Conservation (phyloP, 148 eudicot species). For the Chenopodium berlandieri region DNA sequence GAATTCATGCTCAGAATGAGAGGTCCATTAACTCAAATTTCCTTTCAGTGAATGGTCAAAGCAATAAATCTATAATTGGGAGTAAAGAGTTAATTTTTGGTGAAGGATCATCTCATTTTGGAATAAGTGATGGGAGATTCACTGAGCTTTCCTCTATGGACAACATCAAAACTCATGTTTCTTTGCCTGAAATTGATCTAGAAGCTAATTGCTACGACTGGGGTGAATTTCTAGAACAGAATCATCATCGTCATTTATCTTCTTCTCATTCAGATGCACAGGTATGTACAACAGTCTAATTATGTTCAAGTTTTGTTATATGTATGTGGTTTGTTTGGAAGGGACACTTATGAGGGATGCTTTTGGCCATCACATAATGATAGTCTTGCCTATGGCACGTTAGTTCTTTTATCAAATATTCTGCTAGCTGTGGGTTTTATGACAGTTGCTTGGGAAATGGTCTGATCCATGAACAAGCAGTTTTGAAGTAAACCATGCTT, state of each 20-base stretch:
- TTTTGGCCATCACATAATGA: not conserved
- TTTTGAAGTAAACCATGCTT: not conserved
- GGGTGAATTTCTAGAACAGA: not conserved
- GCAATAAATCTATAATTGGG: slow-evolving; percentile 15
- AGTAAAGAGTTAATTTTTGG: not conserved
- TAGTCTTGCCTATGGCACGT: not conserved
- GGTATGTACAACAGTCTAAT: slow-evolving; percentile 24
- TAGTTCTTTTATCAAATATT: not conserved
- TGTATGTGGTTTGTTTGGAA: not conserved
- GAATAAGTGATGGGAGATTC: slow-evolving; percentile 1
- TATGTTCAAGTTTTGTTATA: not conserved
- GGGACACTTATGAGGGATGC: not conserved
- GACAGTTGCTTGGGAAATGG: no score
- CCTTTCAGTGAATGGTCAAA: slow-evolving; percentile 2
- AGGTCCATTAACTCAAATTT: slow-evolving; percentile 3
- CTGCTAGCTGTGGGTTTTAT: not conserved
- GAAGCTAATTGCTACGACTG: slow-evolving; percentile 22
- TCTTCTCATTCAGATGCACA: slow-evolving; percentile 19
- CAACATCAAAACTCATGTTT: slow-evolving; percentile 2
- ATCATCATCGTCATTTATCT: slow-evolving; percentile 16
- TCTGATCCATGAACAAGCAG: not conserved
- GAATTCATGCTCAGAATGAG: slow-evolving; percentile 21
- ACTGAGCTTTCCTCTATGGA: not conserved
- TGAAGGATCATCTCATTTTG: slow-evolving; percentile 26
- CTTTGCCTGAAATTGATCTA: slow-evolving; percentile 4